Evolutionary conservation across 1,284 basidiomycete species (phyloP), one percentile per base, ranked within the genome.

Genomic region (Spongiforma sp.): DNA sequence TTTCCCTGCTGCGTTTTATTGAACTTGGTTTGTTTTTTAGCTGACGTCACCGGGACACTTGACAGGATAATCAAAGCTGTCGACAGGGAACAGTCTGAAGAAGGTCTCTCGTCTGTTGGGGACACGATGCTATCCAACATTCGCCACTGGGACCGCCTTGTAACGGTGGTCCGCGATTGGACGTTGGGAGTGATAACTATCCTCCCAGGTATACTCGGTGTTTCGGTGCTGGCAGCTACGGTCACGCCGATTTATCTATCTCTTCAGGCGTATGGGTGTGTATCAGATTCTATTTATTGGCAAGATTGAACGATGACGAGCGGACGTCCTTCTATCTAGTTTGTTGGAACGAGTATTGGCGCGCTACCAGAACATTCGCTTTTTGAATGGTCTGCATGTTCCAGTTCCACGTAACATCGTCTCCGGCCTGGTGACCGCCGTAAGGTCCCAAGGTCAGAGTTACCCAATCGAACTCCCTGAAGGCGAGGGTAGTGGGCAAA

Each of bases 11-110:
- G 33, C 34, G 21, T 43, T 5, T 43, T 36, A 24, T 37, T n/a
- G 15, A n/a, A 32, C 24, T 28, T 37, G 5, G n/a, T 48, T 15
- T 46, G 21, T 19, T 24, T n/a, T 21, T 28, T n/a, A 74, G 75
- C 48, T 3, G 69, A 74, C 28, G 65, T 74, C 34, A 46, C 63
- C 9, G 39, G 57, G 5, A 68, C 66, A 63, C 59, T 77, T 1
- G 70, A 74, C 28, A 76, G 71, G 53, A 61, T 77, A 72, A 68
- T 74, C 60, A 65, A 62, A 26, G 60, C 66, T 0, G 37, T 75
- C 32, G 73, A 74, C 14, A 69, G 54, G 26, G 72, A 72, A 26
- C 24, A 71, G 5, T 67, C 53, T 2, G 66, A 69, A 43, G 70
- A 75, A 4, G 64, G 64, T 28, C 62, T 74, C 32, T 64, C 72